These are phyloP conservation scores for Gentiana straminea DNA, from an alignment of 257 asterid genomes.

Conservation along the genomic window DNA sequence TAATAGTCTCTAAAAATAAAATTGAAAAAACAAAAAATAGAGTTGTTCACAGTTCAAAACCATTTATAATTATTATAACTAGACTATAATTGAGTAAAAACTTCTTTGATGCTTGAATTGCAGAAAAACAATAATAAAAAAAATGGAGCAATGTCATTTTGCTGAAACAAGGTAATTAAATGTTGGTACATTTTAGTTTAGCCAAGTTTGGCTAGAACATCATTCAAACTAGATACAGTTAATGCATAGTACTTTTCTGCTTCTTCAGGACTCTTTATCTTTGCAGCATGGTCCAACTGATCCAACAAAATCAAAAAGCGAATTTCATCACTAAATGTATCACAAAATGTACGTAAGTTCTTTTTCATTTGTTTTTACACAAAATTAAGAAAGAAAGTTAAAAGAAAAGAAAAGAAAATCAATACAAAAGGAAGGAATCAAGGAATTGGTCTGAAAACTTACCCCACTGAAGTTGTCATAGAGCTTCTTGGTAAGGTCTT, in stretches of 20 bases:
- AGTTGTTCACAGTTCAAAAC: too few relatives aligned
- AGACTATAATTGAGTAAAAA: too few relatives aligned
- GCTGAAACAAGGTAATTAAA: constrained; percentile 15
- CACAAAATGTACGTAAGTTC: background rate
- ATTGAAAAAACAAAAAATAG: too few relatives aligned
- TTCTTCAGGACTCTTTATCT: constrained; percentile 58
- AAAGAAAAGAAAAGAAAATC: too few relatives aligned
- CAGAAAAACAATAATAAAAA: too few relatives aligned
- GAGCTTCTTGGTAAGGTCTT: constrained; percentile 57
- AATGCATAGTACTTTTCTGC: constrained; percentile 82
- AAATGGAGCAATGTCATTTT: constrained; percentile 1
- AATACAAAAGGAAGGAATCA: background rate
- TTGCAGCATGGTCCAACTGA: constrained; percentile 87
- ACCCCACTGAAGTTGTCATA: constrained; percentile 50
- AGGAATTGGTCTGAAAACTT: constrained; percentile 1
- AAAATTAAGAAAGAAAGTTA: too few relatives aligned
- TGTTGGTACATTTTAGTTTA: constrained; percentile 15
- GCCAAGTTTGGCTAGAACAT: constrained; percentile 71
- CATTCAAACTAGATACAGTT: constrained; percentile 53
- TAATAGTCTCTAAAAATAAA: too few relatives aligned
- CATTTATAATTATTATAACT: too few relatives aligned
- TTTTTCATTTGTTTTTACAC: background rate
- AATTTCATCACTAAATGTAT: background rate
- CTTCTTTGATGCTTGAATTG: too few relatives aligned
- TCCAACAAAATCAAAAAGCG: background rate